Base-by-base conservation (phyloP, 805 yeast genomes). In the Clavispora vitiphila region DNA sequence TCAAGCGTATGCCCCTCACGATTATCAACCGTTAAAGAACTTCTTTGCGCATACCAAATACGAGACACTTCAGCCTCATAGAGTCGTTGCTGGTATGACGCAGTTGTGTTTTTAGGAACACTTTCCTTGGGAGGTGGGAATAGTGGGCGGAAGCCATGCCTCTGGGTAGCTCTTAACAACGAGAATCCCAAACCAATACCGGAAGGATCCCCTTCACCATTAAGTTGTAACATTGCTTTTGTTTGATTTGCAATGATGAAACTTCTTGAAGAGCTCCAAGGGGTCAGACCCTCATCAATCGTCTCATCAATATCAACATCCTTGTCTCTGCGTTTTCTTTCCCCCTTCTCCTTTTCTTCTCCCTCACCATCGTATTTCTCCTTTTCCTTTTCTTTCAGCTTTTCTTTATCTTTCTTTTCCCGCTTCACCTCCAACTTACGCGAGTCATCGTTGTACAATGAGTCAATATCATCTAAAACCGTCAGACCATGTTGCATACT, bases 401-500 rank as follows among this genome's bases (percentile, higher is more conserved):
- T 51, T 3, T 41, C 40, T 27, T 35, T 34, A 10, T 29, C 26
- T 32, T 37, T 47, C 26, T 46, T 50, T n/a, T 54, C 56, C 35
- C 43, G 44, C 42, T 49, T 47, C 37, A 57, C 56, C 18, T 64
- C 67, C 6, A 40, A 32, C 39, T 57, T 59, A 40, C 61, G 54
- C 7, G 50, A 56, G 47, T 69, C 62, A 46, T 65, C 67, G 26
- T 61, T 58, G 40, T 54, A 64, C 43, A 78, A 78, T 12, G 76
- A 76, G 31, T 84, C 86, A 38, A 82, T 72, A 58, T 93, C 99
- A 40, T 89, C 95, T 47, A 88, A 73, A 38, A 76, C 75, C 61
- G 86, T 96, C 55, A 86, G 91, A n/a, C 96, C 96, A 39, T 80
- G 85, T 57, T 85, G 93, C 96, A 90, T 91, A 20, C 95, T 78